Evolutionary conservation across 2,329 filamentous ascomycete genomes (phyloP).

Genomic region (Ascochyta viciae-villosae): DNA sequence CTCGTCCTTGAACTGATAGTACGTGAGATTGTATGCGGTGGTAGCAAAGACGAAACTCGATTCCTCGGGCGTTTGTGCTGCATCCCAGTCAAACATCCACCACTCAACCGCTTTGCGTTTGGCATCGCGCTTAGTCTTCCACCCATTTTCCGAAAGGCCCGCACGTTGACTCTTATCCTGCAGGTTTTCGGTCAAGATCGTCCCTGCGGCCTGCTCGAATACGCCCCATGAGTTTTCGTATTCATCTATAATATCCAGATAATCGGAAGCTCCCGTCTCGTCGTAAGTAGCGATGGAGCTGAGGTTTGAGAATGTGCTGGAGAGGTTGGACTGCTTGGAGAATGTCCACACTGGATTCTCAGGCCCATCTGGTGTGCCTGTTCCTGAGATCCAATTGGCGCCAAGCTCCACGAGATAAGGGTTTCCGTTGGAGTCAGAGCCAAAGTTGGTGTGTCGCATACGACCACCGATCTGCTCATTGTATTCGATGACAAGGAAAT

Average conservation of each 20-base stretch:
- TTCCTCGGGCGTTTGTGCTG: slow-evolving; percentile 63
- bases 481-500: slow-evolving; percentile 72
- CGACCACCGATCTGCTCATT: slow-evolving; percentile 69
- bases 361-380: slow-evolving; percentile 44
- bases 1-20: slow-evolving; percentile 66
- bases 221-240: slow-evolving; percentile 57
- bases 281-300: slow-evolving; percentile 67
- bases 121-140: slow-evolving; percentile 66
- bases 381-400: slow-evolving; percentile 69
- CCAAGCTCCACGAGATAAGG: slow-evolving; percentile 64
- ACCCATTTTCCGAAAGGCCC: slow-evolving; percentile 66
- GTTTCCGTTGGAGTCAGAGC: slow-evolving; percentile 57
- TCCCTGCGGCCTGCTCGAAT: slow-evolving; percentile 62
- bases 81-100: slow-evolving; percentile 66
- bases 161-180: slow-evolving; percentile 68
- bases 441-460: slow-evolving; percentile 65
- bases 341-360: slow-evolving; percentile 71
- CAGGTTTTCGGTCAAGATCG: slow-evolving; percentile 64
- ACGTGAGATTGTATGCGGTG: slow-evolving; percentile 66
- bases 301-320: slow-evolving; percentile 66
- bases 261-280: slow-evolving; percentile 62
- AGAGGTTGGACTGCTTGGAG: slow-evolving; percentile 64
- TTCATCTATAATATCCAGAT: slow-evolving; percentile 57
- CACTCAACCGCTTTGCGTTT: slow-evolving; percentile 68
- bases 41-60: slow-evolving; percentile 63